Base-by-base conservation (phyloP, 148 eudicot genomes). In the Camellia lanceoleosa region DNA sequence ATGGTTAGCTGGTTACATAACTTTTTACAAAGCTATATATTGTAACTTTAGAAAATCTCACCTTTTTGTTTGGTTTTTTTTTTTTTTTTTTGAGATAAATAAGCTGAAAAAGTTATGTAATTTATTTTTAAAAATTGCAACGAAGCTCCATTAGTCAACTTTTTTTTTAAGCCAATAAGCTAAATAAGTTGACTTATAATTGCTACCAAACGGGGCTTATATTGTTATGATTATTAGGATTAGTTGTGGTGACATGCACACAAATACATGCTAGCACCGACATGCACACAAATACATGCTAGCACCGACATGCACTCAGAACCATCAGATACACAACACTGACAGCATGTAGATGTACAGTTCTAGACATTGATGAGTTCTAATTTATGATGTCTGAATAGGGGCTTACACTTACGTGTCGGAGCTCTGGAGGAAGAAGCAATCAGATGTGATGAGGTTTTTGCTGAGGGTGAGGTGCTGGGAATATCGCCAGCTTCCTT, bases 361-460 rank as follows among this genome's bases (percentile, higher is more conserved):
- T 69, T 44, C 8, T 59, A n/a, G 49, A 42, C 12, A 38, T 7
- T 46, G n/a, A 30, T 30, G 63, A 6, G 19, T 55, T 16, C 46
- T 58, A 49, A 43, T 16, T 74, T 74, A 0, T 74, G 14, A 41
- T 18, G 3, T 18, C 23, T 43, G 0, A 44, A 74, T n/a, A 82
- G 84, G 84, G 4, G 84, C 84, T 30, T 82, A 82, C 67, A 78
- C 84, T 19, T 82, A 82, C 42, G 84, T 82, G 63, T 78, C 84
- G 73, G 84, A 82, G 81, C 84, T 82, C 58, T 82, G 84, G 84
- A 82, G 81, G 74, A 82, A 82, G 84, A 82, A 82, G 68, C 84
- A 82, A 4, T 82, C 84, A 0, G 84, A 82, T 82, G 84, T 82
- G 78, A 82, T 82, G 84, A 82, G 84, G 81, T 82, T 82, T 38